These are phyloP conservation scores for Euphorbia tirucalli DNA, from an alignment of 345 rosid genomes.

Conservation along the genomic window DNA sequence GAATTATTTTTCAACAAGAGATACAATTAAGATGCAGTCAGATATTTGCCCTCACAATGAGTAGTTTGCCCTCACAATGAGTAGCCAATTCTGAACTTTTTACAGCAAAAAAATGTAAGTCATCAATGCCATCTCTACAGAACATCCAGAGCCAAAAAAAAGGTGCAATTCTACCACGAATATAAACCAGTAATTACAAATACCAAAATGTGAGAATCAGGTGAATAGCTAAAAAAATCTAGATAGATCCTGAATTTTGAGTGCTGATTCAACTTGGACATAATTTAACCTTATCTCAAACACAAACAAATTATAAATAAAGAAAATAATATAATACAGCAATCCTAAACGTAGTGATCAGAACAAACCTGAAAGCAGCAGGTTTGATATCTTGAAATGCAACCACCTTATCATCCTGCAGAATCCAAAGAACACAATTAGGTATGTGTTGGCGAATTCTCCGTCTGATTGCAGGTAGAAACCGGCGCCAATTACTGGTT, in stretches of 20 bases:
- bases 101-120: no score
- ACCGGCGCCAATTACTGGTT: no score
- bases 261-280: neutral
- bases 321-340: neutral
- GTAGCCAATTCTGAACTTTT: neutral
- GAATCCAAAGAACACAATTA: slow-evolving; percentile 12
- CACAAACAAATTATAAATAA: neutral
- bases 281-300: neutral
- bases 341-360: neutral
- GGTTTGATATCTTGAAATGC: slow-evolving; percentile 88
- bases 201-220: neutral
- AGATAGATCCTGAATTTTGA: neutral
- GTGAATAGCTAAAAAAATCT: neutral
- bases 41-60: neutral
- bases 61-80: no score
- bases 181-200: neutral
- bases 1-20: neutral
- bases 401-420: slow-evolving; percentile 76
- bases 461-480: slow-evolving; percentile 20
- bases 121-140: neutral
- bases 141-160: no score
- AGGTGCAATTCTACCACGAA: neutral
- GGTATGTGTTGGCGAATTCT: neutral
- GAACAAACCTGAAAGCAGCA: slow-evolving; percentile 67
- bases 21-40: neutral